Percentiles rank a stretch among this genome's conserved stretches.
These are phyloP conservation scores for Tolypocladium tropicale DNA, from an alignment of 2,329 filamentous ascomycete genomes.

Conservation along the genomic window DNA sequence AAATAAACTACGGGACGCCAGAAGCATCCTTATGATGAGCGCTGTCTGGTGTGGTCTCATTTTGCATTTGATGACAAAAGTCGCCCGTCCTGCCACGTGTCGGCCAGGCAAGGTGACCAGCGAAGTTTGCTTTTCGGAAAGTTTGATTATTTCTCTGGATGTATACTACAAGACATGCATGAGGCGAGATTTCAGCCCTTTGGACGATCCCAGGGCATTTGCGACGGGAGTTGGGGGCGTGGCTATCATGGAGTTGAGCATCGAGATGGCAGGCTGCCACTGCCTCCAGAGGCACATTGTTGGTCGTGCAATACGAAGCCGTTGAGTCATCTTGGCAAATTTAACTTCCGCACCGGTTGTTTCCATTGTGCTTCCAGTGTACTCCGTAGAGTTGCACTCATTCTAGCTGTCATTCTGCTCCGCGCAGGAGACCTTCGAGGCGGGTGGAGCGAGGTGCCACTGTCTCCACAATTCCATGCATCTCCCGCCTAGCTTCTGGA, in stretches of 20 bases:
- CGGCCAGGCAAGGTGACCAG: constrained; percentile 1
- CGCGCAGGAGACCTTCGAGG: not conserved
- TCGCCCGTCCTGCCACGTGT: not conserved
- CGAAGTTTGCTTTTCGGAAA: not conserved
- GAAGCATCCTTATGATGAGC: not conserved
- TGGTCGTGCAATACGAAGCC: not conserved
- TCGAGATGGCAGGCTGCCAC: not conserved
- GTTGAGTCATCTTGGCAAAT: not conserved
- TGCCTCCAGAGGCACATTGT: not conserved
- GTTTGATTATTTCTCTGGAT: not conserved
- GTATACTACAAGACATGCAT: not conserved
- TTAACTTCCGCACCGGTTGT: not conserved
- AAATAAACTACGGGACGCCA: not conserved
- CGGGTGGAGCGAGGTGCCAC: not conserved
- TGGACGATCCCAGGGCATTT: not conserved
- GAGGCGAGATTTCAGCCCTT: not conserved
- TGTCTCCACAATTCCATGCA: not conserved
- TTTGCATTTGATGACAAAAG: not conserved
- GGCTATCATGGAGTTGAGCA: not conserved
- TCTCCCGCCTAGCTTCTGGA: not conserved
- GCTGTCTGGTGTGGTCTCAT: not conserved
- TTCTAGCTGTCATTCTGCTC: not conserved
- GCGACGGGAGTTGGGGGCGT: not conserved
- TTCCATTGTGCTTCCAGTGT: not conserved
- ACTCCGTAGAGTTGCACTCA: not conserved